A percentile compares a stretch with the other conserved stretches of the same genome.
Conservation (phyloP, 768 basidiomycete genomes). For the Lentinula aciculospora region DNA sequence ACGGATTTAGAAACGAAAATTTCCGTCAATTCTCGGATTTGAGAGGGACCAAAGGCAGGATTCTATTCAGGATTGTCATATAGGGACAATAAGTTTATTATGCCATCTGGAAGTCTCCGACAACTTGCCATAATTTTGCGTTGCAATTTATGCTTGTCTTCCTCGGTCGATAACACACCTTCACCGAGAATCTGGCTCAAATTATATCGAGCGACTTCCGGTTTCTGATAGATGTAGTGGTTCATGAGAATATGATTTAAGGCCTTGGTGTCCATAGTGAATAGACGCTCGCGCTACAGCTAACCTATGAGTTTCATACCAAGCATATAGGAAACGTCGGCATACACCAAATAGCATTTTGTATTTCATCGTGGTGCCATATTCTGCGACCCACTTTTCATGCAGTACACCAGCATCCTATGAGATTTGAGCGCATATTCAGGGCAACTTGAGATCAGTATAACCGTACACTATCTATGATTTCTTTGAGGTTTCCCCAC, state of each 20-base stretch:
- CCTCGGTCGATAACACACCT: slow-evolving; percentile 46
- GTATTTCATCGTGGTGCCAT: slow-evolving; percentile 28
- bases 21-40: slow-evolving; percentile 50
- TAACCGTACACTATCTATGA: slow-evolving; percentile 17
- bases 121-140: slow-evolving; percentile 37
- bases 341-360: slow-evolving; percentile 26
- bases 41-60: slow-evolving; percentile 58
- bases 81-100: background rate
- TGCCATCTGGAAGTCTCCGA: background rate
- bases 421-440: background rate
- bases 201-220: slow-evolving; percentile 29
- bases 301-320: background rate
- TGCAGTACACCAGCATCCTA: slow-evolving; percentile 17
- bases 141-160: slow-evolving; percentile 41
- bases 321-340: background rate
- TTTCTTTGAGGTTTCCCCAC: slow-evolving; percentile 27
- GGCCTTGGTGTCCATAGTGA: slow-evolving; percentile 58
- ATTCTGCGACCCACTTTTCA: slow-evolving; percentile 29
- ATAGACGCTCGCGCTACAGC: slow-evolving; percentile 31
- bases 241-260: slow-evolving; percentile 61
- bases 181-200: slow-evolving; percentile 38
- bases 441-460: background rate
- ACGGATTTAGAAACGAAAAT: slow-evolving; percentile 54
- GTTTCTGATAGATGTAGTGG: slow-evolving; percentile 50
- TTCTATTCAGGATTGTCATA: slow-evolving; percentile 33